These are phyloP conservation scores for Nicotiana paniculata DNA, from an alignment of 257 asterid genomes.

Conservation along the genomic window DNA sequence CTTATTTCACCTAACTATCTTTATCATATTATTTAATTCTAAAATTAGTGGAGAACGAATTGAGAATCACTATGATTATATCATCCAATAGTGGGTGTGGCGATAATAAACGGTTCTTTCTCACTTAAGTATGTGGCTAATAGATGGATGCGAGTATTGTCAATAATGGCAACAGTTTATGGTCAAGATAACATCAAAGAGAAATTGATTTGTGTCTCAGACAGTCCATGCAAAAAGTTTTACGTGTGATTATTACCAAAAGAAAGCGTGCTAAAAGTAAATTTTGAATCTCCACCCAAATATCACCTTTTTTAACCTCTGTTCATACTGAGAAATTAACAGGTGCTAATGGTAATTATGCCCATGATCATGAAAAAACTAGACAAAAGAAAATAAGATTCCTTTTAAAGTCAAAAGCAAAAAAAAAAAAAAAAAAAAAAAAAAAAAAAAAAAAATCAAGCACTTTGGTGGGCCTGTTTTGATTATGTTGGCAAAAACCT, in stretches of 20 bases:
- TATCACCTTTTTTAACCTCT: background rate
- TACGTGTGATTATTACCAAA: constrained; percentile 18
- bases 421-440: background rate
- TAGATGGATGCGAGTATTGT: background rate
- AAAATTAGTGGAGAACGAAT: background rate
- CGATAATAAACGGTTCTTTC: background rate
- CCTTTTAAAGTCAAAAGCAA: constrained; percentile 27
- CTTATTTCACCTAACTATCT: background rate
- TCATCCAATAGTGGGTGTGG: background rate
- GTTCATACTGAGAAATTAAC: constrained; percentile 17
- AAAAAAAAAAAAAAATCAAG: background rate
- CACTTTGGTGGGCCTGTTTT: constrained; percentile 52
- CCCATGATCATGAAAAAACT: constrained; percentile 11
- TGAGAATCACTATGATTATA: background rate
- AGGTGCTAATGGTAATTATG: constrained; percentile 20
- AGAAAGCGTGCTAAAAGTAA: constrained; percentile 24
- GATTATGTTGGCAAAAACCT: constrained; percentile 49
- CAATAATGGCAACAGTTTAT: constrained; percentile 3
- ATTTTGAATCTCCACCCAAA: constrained; percentile 21
- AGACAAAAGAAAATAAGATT: constrained; percentile 13
- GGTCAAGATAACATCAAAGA: constrained; percentile 6
- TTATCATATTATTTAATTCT: background rate
- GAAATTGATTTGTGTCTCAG: constrained; percentile 14
- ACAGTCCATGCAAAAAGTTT: constrained; percentile 18
- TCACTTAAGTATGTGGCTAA: background rate